These are phyloP conservation scores for Setomelanomma holmii DNA, from an alignment of 2,329 filamentous ascomycete species.

Conservation along the genomic window DNA sequence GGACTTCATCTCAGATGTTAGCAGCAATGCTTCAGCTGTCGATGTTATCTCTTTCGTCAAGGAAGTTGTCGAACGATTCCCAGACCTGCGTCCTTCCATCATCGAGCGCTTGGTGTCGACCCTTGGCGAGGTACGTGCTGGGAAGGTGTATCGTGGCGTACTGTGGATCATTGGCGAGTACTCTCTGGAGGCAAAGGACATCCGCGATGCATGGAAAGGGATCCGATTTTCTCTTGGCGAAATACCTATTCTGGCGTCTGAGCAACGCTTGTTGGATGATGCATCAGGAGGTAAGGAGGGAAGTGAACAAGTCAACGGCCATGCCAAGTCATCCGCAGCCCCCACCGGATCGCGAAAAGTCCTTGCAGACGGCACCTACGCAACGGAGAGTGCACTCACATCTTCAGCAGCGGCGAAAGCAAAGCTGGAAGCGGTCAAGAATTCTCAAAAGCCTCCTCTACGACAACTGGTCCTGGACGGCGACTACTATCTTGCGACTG, in stretches of 20 bases:
- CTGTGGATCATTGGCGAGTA: slow-evolving; percentile 99
- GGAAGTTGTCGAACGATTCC: slow-evolving; percentile 98
- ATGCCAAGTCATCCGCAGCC: slow-evolving; percentile 71
- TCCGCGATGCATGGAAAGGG: slow-evolving; percentile 94
- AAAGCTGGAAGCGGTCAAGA: slow-evolving; percentile 94
- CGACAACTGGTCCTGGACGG: slow-evolving; percentile 91
- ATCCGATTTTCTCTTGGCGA: slow-evolving; percentile 94
- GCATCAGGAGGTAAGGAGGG: slow-evolving; percentile 67
- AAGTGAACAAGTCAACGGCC: slow-evolving; percentile 77
- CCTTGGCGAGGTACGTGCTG: slow-evolving; percentile 89
- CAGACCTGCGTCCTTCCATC: slow-evolving; percentile 84
- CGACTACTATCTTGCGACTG: slow-evolving; percentile 94
- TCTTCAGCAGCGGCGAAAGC: slow-evolving; percentile 89
- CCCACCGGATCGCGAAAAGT: slow-evolving; percentile 89
- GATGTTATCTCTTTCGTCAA: slow-evolving; percentile 99
- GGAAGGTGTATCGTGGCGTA: slow-evolving; percentile 95
- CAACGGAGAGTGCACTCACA: slow-evolving; percentile 93
- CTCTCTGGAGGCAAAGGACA: slow-evolving; percentile 90
- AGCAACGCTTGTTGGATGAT: slow-evolving; percentile 89
- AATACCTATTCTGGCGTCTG: slow-evolving; percentile 94
- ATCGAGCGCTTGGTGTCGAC: slow-evolving; percentile 89
- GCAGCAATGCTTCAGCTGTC: slow-evolving; percentile 95
- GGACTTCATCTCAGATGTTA: slow-evolving; percentile 99
- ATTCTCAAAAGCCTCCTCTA: slow-evolving; percentile 93
- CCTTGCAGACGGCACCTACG: slow-evolving; percentile 94